Percentiles rank a stretch among this genome's conserved stretches.
Evolutionary conservation across 78 protist species (phyloP).

Genomic region (Emiliania huxleyi): DNA sequence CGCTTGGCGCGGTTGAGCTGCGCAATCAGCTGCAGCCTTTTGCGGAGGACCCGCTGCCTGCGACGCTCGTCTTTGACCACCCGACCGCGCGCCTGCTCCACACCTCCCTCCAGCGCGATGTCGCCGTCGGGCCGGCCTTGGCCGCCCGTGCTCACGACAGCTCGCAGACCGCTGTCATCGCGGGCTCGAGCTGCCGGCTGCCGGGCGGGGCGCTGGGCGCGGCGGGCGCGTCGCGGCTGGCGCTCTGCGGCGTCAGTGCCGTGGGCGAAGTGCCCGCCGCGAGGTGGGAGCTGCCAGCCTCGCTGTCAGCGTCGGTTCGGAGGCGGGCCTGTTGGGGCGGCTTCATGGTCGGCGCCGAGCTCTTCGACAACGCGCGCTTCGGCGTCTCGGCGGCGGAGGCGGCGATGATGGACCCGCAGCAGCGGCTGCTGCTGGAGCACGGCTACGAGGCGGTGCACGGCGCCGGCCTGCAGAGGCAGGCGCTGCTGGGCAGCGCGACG

Average conservation of each 20-base stretch:
- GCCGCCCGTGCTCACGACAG: background rate
- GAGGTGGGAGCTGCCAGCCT: background rate
- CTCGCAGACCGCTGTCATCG: no score
- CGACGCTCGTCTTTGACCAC: background rate
- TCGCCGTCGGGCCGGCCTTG: background rate
- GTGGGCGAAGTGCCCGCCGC: background rate
- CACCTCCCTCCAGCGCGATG: no score
- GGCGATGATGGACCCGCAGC: constrained; percentile 19
- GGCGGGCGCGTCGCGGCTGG: background rate
- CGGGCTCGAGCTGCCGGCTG: background rate
- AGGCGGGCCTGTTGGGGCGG: background rate
- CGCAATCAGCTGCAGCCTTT: background rate
- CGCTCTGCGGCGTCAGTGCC: background rate
- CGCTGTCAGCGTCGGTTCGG: background rate
- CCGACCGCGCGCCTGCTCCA: background rate
- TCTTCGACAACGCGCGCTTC: background rate
- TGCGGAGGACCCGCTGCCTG: background rate
- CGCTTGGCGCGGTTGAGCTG: constrained; percentile 5
- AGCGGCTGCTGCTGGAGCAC: constrained; percentile 20
- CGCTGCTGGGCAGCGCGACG: background rate
- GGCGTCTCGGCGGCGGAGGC: background rate
- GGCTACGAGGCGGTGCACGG: background rate
- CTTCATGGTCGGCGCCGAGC: background rate
- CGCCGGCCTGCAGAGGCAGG: background rate
- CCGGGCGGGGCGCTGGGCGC: background rate